Base-by-base conservation (phyloP, 2,329 filamentous ascomycete species). In the Alternaria gansuensis region DNA sequence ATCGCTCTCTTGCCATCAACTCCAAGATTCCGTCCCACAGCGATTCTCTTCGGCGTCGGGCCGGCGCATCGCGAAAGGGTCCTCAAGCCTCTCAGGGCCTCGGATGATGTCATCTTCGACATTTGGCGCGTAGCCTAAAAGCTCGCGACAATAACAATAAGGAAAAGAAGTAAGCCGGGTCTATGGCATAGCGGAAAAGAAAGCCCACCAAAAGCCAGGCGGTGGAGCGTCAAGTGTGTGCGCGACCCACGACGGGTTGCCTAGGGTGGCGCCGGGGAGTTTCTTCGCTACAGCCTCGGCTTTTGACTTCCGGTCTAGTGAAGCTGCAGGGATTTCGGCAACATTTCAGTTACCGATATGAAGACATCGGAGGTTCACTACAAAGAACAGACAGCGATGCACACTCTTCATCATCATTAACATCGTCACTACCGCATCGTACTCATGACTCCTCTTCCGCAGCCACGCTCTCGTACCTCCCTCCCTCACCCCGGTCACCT, bases 391-490 rank as follows among this genome's bases (percentile, higher is more conserved):
- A 41, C 26, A 28, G 31, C 23, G 7, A 10, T 33, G 3, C 36
- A 48, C 34, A 51, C 44, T 34, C 17, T 41, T 43, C 28, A 41
- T 39, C 50, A 24, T 64, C 49, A 58, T 54, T 50, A 54, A 44
- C 39, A 41, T 57, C 37, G 39, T 40, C 13, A 45, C 24, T 45
- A 17, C 52, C 49, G 34, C 24, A 29, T 26, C 45, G n/a, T 48
- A 46, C 60, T 65, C 48, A 68, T 36, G 50, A 55, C 36, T 69
- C 73, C 41, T 77, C 75, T 54, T 73, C 73, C 13, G 52, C 70
- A 28, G 66, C 71, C 28, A 91, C 87, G 21, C 82, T 80, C 80
- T 92, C 85, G 77, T 92, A 90, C 63, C 67, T 60, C 21, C 87
- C 82, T 60, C 62, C 64, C 10, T 60, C 64, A 8, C 56, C 67